Percentiles rank a stretch among this genome's conserved stretches.
These are phyloP conservation scores for Colletotrichum sublineola DNA, from an alignment of 2,329 filamentous ascomycete species.

Conservation along the genomic window DNA sequence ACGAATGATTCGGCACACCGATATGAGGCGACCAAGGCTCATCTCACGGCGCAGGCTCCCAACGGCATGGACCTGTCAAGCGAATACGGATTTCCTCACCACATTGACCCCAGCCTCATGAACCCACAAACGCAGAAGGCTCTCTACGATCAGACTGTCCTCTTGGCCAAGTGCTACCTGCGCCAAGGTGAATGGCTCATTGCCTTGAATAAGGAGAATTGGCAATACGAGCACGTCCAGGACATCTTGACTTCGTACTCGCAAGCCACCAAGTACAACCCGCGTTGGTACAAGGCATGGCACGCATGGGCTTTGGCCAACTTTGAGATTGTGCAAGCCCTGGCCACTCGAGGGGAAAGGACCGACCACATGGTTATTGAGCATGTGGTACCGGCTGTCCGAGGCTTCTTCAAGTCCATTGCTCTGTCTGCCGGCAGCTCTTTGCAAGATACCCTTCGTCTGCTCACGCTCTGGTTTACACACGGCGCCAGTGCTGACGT, in stretches of 20 bases:
- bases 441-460: constrained; percentile 91
- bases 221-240: constrained; percentile 86
- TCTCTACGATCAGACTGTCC: constrained; percentile 72
- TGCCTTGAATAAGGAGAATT: constrained; percentile 85
- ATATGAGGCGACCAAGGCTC: constrained; percentile 66
- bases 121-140: constrained; percentile 65
- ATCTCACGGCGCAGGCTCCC: constrained; percentile 61
- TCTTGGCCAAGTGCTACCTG: constrained; percentile 95
- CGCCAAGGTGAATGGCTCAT: constrained; percentile 98
- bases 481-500: constrained; percentile 92
- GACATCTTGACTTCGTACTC: constrained; percentile 93
- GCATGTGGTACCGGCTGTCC: constrained; percentile 93
- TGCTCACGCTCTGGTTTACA: constrained; percentile 96
- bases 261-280: constrained; percentile 93
- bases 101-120: constrained; percentile 59
- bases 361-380: constrained; percentile 80
- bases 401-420: constrained; percentile 98
- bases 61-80: constrained; percentile 59
- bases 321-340: constrained; percentile 94
- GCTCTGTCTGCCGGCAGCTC: constrained; percentile 91
- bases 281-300: constrained; percentile 99
- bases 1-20: constrained; percentile 70
- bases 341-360: constrained; percentile 69
- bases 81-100: constrained; percentile 66
- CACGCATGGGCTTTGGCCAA: constrained; percentile 98